phyloP scores from a whole-genome alignment of 1,284 basidiomycete species.

The Irpex lacteus region DNA sequence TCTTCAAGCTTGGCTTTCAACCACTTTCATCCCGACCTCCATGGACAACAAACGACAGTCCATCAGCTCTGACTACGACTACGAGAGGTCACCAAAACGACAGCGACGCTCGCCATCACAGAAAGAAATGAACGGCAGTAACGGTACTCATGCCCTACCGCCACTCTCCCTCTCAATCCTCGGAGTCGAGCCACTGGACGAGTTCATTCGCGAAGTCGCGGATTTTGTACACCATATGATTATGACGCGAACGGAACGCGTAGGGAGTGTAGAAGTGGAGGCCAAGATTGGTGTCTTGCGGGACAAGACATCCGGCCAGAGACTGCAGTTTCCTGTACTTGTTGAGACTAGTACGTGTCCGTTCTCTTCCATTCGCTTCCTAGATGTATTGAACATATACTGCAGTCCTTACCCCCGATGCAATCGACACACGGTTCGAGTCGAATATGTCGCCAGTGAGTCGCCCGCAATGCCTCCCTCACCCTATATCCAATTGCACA shows the following conservation, averaged over 20 bases:
- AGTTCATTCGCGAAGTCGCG: conserved; percentile 89
- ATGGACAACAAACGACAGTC: conserved; percentile 23
- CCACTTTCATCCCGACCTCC: neutral
- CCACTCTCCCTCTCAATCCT: conserved; percentile 87
- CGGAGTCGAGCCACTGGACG: conserved; percentile 90
- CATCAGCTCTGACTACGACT: conserved; percentile 28
- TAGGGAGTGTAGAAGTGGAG: conserved; percentile 74
- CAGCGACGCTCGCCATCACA: conserved; percentile 27
- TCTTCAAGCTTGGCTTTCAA: neutral
- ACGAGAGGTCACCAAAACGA: conserved; percentile 30
- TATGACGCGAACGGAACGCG: conserved; percentile 44
- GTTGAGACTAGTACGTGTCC: conserved; percentile 82
- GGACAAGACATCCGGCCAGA: conserved; percentile 53
- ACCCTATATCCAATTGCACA: neutral
- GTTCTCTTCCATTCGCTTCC: conserved; percentile 6
- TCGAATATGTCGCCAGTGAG: conserved; percentile 88
- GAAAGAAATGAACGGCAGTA: conserved; percentile 16
- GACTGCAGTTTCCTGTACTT: conserved; percentile 72
- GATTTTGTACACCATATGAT: conserved; percentile 85
- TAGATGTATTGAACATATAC: neutral
- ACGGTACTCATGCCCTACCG: conserved; percentile 35
- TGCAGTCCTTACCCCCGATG: conserved; percentile 49
- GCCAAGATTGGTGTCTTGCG: conserved; percentile 88
- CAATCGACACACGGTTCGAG: conserved; percentile 72
- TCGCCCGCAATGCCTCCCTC: conserved; percentile 14